phyloP scores from a whole-genome alignment of 176 grass and related monocot species.

The Avena insularis region DNA sequence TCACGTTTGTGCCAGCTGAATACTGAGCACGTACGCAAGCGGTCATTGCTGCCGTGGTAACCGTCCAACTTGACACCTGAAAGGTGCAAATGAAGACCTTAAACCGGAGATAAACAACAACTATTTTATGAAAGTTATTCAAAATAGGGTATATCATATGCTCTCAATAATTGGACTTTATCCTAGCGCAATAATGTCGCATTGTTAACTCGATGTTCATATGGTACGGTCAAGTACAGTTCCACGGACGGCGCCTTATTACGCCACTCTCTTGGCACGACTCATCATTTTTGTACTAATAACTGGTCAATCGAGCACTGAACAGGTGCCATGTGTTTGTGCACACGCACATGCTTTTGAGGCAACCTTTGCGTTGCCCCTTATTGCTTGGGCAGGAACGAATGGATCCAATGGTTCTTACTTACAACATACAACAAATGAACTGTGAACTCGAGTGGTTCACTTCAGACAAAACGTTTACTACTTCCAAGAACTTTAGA shows the following conservation, averaged over 20 bases:
- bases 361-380: not conserved
- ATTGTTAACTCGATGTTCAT: not conserved
- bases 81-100: no score
- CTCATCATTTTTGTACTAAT: no score
- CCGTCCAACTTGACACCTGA: no score
- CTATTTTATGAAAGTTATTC: no score
- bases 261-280: no score
- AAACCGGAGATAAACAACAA: no score
- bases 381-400: conserved; percentile 18
- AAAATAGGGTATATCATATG: not conserved
- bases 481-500: not conserved
- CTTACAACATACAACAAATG: conserved; percentile 16
- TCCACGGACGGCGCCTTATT: no score
- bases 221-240: not conserved
- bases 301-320: not conserved
- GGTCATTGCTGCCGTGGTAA: no score
- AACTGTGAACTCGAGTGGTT: not conserved
- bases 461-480: not conserved
- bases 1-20: not conserved
- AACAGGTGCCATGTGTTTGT: not conserved
- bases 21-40: not conserved
- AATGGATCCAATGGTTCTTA: conserved; percentile 23
- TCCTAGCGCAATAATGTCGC: not conserved
- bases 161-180: not conserved
- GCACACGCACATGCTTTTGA: not conserved